Evolutionary conservation across 2,329 filamentous ascomycete genomes (phyloP).

Genomic region (Pseudogymnoascus sp.): DNA sequence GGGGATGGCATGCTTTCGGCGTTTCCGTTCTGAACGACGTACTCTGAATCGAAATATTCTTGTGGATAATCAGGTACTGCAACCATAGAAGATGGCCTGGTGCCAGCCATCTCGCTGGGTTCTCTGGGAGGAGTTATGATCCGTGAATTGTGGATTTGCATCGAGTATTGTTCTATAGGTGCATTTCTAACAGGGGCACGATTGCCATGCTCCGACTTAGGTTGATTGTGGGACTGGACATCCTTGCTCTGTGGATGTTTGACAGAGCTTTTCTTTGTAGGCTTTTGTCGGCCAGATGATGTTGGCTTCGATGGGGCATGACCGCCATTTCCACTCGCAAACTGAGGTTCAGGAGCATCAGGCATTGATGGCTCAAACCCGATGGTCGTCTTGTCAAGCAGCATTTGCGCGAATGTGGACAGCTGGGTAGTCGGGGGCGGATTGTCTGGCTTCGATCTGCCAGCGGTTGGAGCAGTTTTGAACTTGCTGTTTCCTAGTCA

Average conservation of each 20-base stretch:
- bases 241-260: slow-evolving; percentile 2
- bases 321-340: neutral
- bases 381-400: slow-evolving; percentile 25
- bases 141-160: neutral
- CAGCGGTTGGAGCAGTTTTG: slow-evolving; percentile 38
- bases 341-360: slow-evolving; percentile 14
- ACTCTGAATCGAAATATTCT: slow-evolving; percentile 23
- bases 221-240: neutral
- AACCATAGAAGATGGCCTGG: slow-evolving; percentile 18
- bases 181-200: neutral
- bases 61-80: slow-evolving; percentile 21
- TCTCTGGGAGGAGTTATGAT: slow-evolving; percentile 1
- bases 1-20: slow-evolving; percentile 21
- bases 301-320: neutral
- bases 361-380: slow-evolving; percentile 21
- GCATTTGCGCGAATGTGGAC: slow-evolving; percentile 25
- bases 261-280: neutral
- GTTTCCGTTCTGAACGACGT: slow-evolving; percentile 19
- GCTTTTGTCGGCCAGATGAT: neutral
- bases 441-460: slow-evolving; percentile 16
- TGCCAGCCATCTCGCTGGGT: slow-evolving; percentile 8
- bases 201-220: neutral
- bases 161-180: neutral
- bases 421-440: slow-evolving; percentile 18
- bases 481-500: slow-evolving; percentile 41